These are phyloP conservation scores for Brasilioporus rufonigricans DNA, from an alignment of 768 basidiomycete species.

Conservation along the genomic window DNA sequence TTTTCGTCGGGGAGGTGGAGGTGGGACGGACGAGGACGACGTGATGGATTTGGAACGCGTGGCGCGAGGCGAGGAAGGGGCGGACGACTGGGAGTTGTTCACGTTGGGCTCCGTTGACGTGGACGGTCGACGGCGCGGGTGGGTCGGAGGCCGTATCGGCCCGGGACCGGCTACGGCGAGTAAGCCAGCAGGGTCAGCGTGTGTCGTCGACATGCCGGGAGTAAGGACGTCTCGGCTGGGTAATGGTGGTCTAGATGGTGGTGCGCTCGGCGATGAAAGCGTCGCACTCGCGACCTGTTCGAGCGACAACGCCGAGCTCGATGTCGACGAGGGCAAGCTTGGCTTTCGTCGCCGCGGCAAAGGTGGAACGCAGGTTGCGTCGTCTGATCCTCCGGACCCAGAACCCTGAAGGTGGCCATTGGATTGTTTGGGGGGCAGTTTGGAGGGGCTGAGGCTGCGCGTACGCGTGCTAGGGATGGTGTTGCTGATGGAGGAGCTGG, in stretches of 20 bases:
- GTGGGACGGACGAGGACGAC: constrained; percentile 33
- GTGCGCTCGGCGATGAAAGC: constrained; percentile 15
- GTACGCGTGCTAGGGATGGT: constrained; percentile 12
- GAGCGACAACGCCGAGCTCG: constrained; percentile 36
- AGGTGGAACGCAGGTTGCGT: constrained; percentile 25
- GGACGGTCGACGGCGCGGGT: constrained; percentile 50
- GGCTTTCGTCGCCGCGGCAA: constrained; percentile 37
- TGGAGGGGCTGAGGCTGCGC: constrained; percentile 33
- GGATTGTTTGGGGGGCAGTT: constrained; percentile 5
- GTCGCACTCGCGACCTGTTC: constrained; percentile 43
- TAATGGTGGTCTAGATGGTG: constrained; percentile 21
- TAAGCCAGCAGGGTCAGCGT: no score
- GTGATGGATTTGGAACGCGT: constrained; percentile 56
- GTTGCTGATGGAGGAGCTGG: constrained; percentile 16
- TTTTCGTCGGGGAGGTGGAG: constrained; percentile 48
- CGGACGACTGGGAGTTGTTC: constrained; percentile 25
- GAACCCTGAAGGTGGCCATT: constrained; percentile 1
- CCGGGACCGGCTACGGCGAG: constrained; percentile 32
- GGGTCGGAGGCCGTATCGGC: constrained; percentile 45
- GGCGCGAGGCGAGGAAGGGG: constrained; percentile 37
- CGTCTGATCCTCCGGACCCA: constrained; percentile 20
- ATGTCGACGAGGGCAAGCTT: constrained; percentile 34
- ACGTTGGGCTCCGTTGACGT: constrained; percentile 20
- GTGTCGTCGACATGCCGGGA: constrained; percentile 1
- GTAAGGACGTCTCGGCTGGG: constrained; percentile 21